A percentile compares a stretch with the other conserved stretches of the same genome.
Conservation (phyloP, 768 basidiomycete genomes). For the Agrocybe praecox region DNA sequence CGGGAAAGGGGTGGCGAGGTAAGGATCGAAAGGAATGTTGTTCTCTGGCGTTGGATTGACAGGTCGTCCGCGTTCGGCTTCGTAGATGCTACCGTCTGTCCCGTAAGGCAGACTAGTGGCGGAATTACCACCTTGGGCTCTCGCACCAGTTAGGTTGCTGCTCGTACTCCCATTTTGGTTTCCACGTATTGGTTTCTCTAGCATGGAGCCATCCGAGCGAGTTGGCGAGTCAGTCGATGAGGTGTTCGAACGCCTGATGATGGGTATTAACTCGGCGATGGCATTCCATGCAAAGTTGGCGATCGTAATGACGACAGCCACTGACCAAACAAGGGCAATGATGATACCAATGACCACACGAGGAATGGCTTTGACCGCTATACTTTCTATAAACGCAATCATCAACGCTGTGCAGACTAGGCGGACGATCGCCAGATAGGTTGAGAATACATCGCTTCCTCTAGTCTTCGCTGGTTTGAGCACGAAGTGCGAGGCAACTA, state of each 20-base stretch:
- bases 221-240: conserved; percentile 15
- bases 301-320: conserved; percentile 70
- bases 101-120: conserved; percentile 9
- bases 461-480: conserved; percentile 68
- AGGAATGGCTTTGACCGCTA: conserved; percentile 73
- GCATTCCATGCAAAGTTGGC: conserved; percentile 63
- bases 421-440: conserved; percentile 67
- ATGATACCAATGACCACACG: conserved; percentile 82
- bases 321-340: conserved; percentile 68
- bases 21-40: conserved; percentile 39
- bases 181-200: conserved; percentile 37
- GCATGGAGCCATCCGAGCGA: conserved; percentile 34
- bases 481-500: conserved; percentile 52
- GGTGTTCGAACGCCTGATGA: conserved; percentile 17
- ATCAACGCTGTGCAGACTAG: conserved; percentile 70
- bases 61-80: conserved; percentile 35
- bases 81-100: conserved; percentile 10
- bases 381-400: conserved; percentile 73
- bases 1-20: conserved; percentile 46
- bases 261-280: conserved; percentile 32
- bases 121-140: conserved; percentile 4
- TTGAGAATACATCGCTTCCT: conserved; percentile 70
- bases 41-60: conserved; percentile 57
- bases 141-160: conserved; percentile 7
- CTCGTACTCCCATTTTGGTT: conserved; percentile 11